phyloP scores from a whole-genome alignment of 192 early-diverging fungal species.

The Entomortierella parvispora region DNA sequence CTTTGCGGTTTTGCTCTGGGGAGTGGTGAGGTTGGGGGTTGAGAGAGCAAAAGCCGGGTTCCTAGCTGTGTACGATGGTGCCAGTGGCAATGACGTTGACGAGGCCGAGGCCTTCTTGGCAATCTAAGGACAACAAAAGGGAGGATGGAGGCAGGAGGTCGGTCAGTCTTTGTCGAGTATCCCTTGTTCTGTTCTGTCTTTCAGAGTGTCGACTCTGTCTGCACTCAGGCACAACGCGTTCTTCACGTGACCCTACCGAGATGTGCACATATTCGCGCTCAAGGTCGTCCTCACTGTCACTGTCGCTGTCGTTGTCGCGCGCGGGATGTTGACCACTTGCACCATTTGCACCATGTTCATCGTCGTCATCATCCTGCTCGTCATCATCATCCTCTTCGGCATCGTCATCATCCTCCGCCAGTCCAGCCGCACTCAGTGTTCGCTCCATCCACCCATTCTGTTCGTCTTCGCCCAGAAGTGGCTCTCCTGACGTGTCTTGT shows the following conservation, averaged over 20 bases:
- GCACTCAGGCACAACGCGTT: too few relatives aligned
- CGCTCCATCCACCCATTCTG: constrained; percentile 46
- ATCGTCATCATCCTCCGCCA: constrained; percentile 27
- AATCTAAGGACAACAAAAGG: too few relatives aligned
- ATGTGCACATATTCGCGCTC: too few relatives aligned
- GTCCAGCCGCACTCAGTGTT: constrained; percentile 30
- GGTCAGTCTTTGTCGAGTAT: too few relatives aligned
- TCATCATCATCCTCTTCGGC: too few relatives aligned
- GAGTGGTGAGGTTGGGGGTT: not conserved
- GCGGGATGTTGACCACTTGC: not conserved
- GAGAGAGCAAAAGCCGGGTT: not conserved
- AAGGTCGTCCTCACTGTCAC: too few relatives aligned
- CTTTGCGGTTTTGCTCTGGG: not conserved
- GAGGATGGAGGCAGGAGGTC: too few relatives aligned
- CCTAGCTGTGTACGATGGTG: not conserved
- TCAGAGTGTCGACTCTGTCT: too few relatives aligned
- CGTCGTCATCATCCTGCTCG: not conserved
- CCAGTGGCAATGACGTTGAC: not conserved
- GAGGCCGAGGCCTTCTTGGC: not conserved
- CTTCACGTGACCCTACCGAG: not conserved
- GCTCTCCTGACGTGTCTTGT: constrained; percentile 1
- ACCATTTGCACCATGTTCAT: too few relatives aligned
- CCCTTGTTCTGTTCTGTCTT: too few relatives aligned
- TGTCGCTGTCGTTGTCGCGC: too few relatives aligned
- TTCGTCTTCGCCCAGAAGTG: constrained; percentile 32